Evolutionary conservation across 2,329 filamentous ascomycete genomes (phyloP).

Genomic region (Parafenestella ontariensis): DNA sequence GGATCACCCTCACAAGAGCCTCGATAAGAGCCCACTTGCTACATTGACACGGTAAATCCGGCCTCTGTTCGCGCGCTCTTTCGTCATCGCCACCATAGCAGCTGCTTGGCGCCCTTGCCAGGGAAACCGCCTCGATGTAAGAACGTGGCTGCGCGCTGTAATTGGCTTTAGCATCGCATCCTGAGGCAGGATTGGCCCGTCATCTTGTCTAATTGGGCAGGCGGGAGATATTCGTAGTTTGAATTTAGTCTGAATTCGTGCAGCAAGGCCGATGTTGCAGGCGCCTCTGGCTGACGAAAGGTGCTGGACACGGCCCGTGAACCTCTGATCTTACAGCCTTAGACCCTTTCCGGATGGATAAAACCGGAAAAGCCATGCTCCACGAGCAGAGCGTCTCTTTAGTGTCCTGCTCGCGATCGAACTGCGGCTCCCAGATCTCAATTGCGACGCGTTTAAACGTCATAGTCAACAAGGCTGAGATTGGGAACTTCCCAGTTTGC

Average conservation of each 20-base stretch:
- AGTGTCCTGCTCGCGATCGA: slow-evolving; percentile 38
- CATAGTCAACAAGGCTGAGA: slow-evolving; percentile 37
- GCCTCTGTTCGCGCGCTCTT: slow-evolving; percentile 32
- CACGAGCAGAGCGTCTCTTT: slow-evolving; percentile 31
- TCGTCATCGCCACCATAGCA: slow-evolving; percentile 40
- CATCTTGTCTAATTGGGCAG: slow-evolving; percentile 32
- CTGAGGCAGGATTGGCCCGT: slow-evolving; percentile 23
- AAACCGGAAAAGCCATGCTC: slow-evolving; percentile 39
- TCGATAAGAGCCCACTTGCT: slow-evolving; percentile 22
- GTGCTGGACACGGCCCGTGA: slow-evolving; percentile 39
- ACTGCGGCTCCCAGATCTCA: slow-evolving; percentile 34
- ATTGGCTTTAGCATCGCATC: slow-evolving; percentile 29
- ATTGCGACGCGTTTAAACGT: slow-evolving; percentile 39
- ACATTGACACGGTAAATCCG: slow-evolving; percentile 19
- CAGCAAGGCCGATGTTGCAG: slow-evolving; percentile 39
- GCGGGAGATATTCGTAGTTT: slow-evolving; percentile 38
- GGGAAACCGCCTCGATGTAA: slow-evolving; percentile 35
- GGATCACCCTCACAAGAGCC: neutral
- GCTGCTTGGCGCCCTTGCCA: slow-evolving; percentile 35
- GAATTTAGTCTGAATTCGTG: slow-evolving; percentile 37
- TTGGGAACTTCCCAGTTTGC: slow-evolving; percentile 34
- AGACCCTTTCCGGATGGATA: slow-evolving; percentile 37
- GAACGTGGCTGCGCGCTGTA: slow-evolving; percentile 14
- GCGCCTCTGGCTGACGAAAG: slow-evolving; percentile 25
- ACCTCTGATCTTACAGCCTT: slow-evolving; percentile 35